phyloP scores from a whole-genome alignment of 441 rosid genomes.

The Gossypium schwendimanii region DNA sequence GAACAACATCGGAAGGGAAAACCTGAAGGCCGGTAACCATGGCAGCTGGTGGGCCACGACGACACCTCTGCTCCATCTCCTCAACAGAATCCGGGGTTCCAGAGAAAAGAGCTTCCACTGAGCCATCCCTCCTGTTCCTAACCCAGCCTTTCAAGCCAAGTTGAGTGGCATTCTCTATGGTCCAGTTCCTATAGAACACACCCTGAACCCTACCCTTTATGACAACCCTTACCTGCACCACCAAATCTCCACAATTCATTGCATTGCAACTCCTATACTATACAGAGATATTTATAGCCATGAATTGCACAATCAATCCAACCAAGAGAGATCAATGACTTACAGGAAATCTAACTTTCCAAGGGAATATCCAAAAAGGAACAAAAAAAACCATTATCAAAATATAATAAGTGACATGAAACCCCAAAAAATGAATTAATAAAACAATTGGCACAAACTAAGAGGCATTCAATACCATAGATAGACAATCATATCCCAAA shows the following conservation, averaged over 20 bases:
- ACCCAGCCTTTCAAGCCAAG: constrained; percentile 85
- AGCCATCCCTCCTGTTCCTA: constrained; percentile 73
- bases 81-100: constrained; percentile 53
- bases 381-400: not conserved
- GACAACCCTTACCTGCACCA: constrained; percentile 54
- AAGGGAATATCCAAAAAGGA: not conserved
- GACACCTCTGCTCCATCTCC: constrained; percentile 81
- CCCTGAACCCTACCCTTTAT: constrained; percentile 87
- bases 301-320: not conserved
- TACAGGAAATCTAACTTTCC: not conserved
- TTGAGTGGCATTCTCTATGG: constrained; percentile 58
- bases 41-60: constrained; percentile 75
- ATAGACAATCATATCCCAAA: not conserved
- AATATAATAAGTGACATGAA: not conserved
- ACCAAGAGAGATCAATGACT: not conserved
- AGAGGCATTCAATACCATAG: not conserved
- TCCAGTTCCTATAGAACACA: constrained; percentile 85
- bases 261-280: not conserved
- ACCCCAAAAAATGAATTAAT: not conserved
- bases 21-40: constrained; percentile 63
- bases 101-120: constrained; percentile 78
- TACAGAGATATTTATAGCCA: not conserved
- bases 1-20: constrained; percentile 57
- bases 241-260: constrained; percentile 4
- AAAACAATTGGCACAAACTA: not conserved